Conservation (phyloP, 2,329 filamentous ascomycete genomes). For the Calonectria pauciramosa region DNA sequence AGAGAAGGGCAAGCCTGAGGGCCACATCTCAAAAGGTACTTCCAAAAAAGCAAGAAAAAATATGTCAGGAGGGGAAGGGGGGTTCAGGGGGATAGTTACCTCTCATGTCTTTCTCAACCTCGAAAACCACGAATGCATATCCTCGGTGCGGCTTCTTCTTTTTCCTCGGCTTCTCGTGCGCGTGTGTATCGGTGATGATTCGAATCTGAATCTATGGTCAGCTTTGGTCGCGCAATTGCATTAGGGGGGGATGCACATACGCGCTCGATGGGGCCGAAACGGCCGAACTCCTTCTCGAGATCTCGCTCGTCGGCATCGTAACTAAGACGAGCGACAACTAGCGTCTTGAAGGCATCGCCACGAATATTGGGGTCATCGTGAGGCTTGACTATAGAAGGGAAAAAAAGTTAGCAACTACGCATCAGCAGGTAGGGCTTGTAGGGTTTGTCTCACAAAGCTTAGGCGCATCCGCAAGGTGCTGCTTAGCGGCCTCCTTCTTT, state of each 20-base stretch:
- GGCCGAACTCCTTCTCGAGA: slow-evolving; percentile 91
- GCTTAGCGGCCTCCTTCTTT: slow-evolving; percentile 78
- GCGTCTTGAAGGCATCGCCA: slow-evolving; percentile 94
- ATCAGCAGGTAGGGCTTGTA: neutral
- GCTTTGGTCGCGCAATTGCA: slow-evolving; percentile 8
- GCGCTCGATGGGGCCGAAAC: slow-evolving; percentile 94
- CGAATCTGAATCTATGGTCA: slow-evolving; percentile 75
- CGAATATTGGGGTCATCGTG: slow-evolving; percentile 88
- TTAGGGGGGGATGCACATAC: slow-evolving; percentile 62
- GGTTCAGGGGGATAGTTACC: slow-evolving; percentile 74
- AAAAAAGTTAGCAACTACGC: slow-evolving; percentile 30
- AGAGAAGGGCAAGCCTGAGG: slow-evolving; percentile 59
- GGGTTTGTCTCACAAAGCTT: slow-evolving; percentile 67
- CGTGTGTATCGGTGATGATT: slow-evolving; percentile 83
- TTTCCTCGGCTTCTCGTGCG: slow-evolving; percentile 78
- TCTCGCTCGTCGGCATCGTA: slow-evolving; percentile 93
- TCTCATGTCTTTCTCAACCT: slow-evolving; percentile 99
- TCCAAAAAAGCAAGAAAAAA: slow-evolving; percentile 37
- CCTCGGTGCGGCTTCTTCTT: slow-evolving; percentile 87
- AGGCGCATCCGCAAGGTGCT: slow-evolving; percentile 73
- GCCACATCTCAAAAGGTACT: slow-evolving; percentile 53
- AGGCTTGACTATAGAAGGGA: slow-evolving; percentile 76
- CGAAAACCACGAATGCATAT: slow-evolving; percentile 97
- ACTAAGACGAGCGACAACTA: slow-evolving; percentile 91
- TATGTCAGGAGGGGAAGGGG: slow-evolving; percentile 47